These are phyloP conservation scores for Phylloporus sp. DNA, from an alignment of 1,284 basidiomycete species.

Conservation along the genomic window DNA sequence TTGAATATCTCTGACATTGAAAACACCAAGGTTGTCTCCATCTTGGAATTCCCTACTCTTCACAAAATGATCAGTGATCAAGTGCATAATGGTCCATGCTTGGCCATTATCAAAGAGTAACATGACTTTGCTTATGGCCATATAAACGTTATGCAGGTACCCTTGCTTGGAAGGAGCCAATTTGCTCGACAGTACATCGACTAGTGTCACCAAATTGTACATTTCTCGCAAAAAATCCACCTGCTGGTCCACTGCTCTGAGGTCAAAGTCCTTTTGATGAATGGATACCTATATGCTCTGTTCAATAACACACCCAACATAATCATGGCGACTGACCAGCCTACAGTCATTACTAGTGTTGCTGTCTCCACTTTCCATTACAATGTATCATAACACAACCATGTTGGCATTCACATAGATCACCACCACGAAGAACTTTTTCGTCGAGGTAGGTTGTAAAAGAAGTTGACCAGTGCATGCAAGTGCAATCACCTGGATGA, in stretches of 20 bases:
- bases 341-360: neutral
- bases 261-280: slow-evolving; percentile 6
- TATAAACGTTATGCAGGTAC: neutral
- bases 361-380: neutral
- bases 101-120: too few relatives aligned
- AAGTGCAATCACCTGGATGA: slow-evolving; percentile 1
- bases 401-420: slow-evolving; percentile 4
- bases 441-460: neutral
- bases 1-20: slow-evolving; percentile 11
- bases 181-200: neutral
- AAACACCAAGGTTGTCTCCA: slow-evolving; percentile 1
- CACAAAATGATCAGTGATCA: neutral
- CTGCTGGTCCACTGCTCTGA: neutral
- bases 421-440: neutral
- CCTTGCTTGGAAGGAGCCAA: neutral
- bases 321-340: neutral
- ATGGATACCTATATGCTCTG: neutral
- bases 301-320: neutral
- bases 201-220: slow-evolving; percentile 1
- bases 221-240: slow-evolving; percentile 8
- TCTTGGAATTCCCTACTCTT: slow-evolving; percentile 1
- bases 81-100: neutral
- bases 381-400: slow-evolving; percentile 6
- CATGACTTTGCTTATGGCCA: neutral
- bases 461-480: neutral